These are phyloP conservation scores for Solanum etuberosum DNA, from an alignment of 257 asterid species.

Conservation along the genomic window DNA sequence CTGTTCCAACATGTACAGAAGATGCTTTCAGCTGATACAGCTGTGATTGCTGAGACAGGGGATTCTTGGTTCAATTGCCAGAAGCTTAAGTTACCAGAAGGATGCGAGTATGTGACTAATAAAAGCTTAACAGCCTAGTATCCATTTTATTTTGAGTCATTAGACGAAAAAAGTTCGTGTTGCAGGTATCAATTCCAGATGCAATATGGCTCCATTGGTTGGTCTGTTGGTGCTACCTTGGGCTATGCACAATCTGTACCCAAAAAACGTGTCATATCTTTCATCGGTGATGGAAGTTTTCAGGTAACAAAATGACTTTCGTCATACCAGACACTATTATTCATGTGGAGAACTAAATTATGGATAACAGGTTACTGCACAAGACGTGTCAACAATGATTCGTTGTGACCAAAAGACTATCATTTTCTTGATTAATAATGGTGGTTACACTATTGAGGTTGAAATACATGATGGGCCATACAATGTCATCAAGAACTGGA, in stretches of 20 bases:
- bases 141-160: constrained; percentile 1
- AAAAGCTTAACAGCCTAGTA: not conserved
- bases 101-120: constrained; percentile 54
- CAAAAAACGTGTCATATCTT: constrained; percentile 40
- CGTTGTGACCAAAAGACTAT: constrained; percentile 43
- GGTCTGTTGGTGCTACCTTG: constrained; percentile 54
- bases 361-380: constrained; percentile 44
- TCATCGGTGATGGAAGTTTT: constrained; percentile 75
- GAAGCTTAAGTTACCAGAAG: constrained; percentile 71
- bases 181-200: constrained; percentile 74
- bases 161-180: constrained; percentile 36
- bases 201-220: constrained; percentile 51
- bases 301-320: constrained; percentile 22
- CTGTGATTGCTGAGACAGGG: constrained; percentile 81
- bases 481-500: constrained; percentile 70
- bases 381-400: constrained; percentile 63
- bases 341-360: not conserved
- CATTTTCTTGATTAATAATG: constrained; percentile 64
- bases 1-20: constrained; percentile 68
- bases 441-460: constrained; percentile 66
- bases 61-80: constrained; percentile 94
- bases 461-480: constrained; percentile 74
- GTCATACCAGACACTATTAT: not conserved
- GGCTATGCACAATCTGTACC: constrained; percentile 65
- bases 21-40: constrained; percentile 39